Evolutionary conservation across 2,329 filamentous ascomycete genomes (phyloP).

Genomic region (Monosporascus sp.): DNA sequence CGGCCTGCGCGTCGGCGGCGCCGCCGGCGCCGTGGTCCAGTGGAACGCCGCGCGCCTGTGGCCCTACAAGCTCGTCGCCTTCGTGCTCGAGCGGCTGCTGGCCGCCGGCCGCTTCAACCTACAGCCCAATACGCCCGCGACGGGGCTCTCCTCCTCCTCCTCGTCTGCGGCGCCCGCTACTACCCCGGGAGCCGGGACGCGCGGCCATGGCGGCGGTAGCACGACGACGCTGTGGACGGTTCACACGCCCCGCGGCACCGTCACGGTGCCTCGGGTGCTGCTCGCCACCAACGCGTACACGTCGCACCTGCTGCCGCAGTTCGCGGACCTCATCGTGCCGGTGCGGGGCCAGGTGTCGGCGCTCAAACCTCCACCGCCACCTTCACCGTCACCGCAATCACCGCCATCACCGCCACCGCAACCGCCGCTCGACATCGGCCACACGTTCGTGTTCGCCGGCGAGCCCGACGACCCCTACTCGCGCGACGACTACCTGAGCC

Average conservation of each 20-base stretch:
- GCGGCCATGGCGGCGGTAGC: slow-evolving; percentile 5
- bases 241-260: slow-evolving; percentile 62
- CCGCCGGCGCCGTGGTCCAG: slow-evolving; percentile 60
- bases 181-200: neutral
- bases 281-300: slow-evolving; percentile 84
- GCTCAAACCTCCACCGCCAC: slow-evolving; percentile 49
- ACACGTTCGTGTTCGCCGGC: slow-evolving; percentile 61
- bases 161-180: too few relatives aligned
- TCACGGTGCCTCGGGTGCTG: slow-evolving; percentile 59
- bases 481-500: slow-evolving; percentile 68
- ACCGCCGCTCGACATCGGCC: slow-evolving; percentile 35
- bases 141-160: slow-evolving; percentile 33
- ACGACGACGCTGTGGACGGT: slow-evolving; percentile 49
- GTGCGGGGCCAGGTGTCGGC: slow-evolving; percentile 69
- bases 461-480: slow-evolving; percentile 19
- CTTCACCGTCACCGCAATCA: neutral
- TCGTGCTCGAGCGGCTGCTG: slow-evolving; percentile 59
- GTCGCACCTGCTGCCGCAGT: slow-evolving; percentile 63
- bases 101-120: slow-evolving; percentile 54
- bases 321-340: slow-evolving; percentile 69
- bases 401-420: slow-evolving; percentile 11
- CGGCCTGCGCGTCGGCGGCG: slow-evolving; percentile 48
- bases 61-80: slow-evolving; percentile 80
- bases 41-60: slow-evolving; percentile 63
- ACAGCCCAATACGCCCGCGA: slow-evolving; percentile 67